Base-by-base conservation (phyloP, 352 stramenopile species). In the Thraustotheca clavata region DNA sequence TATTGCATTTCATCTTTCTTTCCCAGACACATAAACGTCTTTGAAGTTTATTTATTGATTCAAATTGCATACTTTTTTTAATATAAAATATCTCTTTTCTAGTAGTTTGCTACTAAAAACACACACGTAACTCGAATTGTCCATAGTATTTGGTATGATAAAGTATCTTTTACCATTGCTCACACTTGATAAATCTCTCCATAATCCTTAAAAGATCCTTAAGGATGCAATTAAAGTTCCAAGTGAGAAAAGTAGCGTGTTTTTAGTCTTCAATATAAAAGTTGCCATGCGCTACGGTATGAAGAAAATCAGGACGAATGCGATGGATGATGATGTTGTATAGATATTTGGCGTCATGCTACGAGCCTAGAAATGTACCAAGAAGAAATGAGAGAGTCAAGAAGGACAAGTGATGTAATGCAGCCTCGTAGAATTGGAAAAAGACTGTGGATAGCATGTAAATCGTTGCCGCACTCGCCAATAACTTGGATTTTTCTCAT, bases 401-500 rank as follows among this genome's bases (percentile, higher is more conserved):
- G 33, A 8, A 22, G 54, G 14, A 62, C 12, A n/a, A 48, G 11
- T 14, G 54, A 34, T 40, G n/a, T 18, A 12, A n/a, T 29, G 12
- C 9, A 22, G 11, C 54, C 54, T 26, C 16, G 38, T n/a, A 60
- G 34, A 16, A n/a, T 62, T 11, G 54, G 54, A 36, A 36, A 26
- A 14, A 36, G 54, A 14, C 7, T 49, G 4, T 62, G 54, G 54
- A 34, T 29, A 8, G 20, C 38, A 2, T 91, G 80, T 70, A 87
- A 86, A 59, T 82, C 87, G 54, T 47, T 93, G n/a, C 82, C 84
- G 22, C 85, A 90, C 47, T 93, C 84, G 31, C 84, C 80, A 0
- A 80, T 89, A 27, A 93, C 79, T 54, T 93, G 83, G 83, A 69
- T 90, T 20, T 93, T 86, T 39, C 67, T 93, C 35, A 72, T 77